Evolutionary conservation across 2,329 filamentous ascomycete species (phyloP), one percentile per base, ranked within the genome.

Genomic region (Fusarium marasasianum): DNA sequence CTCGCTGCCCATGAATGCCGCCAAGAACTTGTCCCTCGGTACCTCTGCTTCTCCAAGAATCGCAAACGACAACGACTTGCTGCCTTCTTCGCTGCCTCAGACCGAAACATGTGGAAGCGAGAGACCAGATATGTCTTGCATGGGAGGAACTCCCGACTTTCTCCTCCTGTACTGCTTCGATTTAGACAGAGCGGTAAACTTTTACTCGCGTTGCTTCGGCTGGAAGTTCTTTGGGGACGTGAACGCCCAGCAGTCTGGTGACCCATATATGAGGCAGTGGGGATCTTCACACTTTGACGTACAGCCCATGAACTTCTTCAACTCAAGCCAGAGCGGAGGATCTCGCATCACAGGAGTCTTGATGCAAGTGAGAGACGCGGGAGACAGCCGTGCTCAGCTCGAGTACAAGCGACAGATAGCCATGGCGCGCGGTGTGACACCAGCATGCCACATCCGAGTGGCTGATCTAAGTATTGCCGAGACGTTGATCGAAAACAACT

Each of bases 231-330:
- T 69, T 15, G 75, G 76, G 26, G 76, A 77, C 35, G 50, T 77
- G 40, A 76, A 77, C 53, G 72, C 63, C 12, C 67, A 68, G 45
- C 48, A 69, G 48, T 58, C 31, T 3, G 63, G 68, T 37, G 66
- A 73, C 41, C 41, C 38, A 8, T 47, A 69, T n/a, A 76, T 69
- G 66, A 71, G 69, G 31, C 71, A 45, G 38, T 76, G 71, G 71
- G 76, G 76, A 37, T 76, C 73, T 11, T 78, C 76, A 12, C 73
- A 69, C 37, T 77, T 71, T 41, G 76, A 78, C 33, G 62, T 62
- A 37, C 72, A 74, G 20, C 58, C 71, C 50, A 78, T 78, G 76
- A 76, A 75, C 59, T 78, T 78, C 57, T 78, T 78, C 69, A 71
- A 71, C 41, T 72, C 72, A 24, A 72, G 53, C 53, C 63, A 62